Evolutionary conservation across 257 asterid species (phyloP).

Genomic region (Parsonsia alboflavescens): DNA sequence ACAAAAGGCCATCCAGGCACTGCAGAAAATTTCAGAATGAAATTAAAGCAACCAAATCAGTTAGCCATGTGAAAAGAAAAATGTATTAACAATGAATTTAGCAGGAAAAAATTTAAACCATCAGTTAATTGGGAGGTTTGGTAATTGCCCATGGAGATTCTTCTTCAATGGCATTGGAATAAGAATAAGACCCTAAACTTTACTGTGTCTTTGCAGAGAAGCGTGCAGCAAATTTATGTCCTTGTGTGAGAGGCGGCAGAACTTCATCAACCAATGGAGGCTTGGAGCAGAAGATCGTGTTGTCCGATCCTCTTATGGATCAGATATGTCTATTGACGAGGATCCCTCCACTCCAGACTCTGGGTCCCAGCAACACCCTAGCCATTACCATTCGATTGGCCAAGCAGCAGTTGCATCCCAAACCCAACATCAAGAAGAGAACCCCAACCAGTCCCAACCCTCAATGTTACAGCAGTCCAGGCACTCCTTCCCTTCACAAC

Average conservation of each 20-base stretch:
- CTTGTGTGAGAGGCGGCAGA: slow-evolving; percentile 55
- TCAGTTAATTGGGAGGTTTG: background rate
- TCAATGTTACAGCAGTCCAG: slow-evolving; percentile 14
- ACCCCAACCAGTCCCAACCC: slow-evolving; percentile 8
- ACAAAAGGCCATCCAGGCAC: background rate
- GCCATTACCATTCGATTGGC: slow-evolving; percentile 17
- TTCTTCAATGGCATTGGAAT: background rate
- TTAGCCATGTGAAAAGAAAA: background rate
- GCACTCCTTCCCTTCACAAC: slow-evolving; percentile 6
- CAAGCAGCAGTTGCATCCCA: slow-evolving; percentile 18
- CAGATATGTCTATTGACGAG: slow-evolving; percentile 47
- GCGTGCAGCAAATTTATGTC: slow-evolving; percentile 73
- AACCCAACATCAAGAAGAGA: slow-evolving; percentile 10
- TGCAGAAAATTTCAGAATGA: background rate
- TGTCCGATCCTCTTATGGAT: slow-evolving; percentile 52
- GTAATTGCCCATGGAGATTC: background rate
- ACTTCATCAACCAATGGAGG: slow-evolving; percentile 50
- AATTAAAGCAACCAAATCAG: background rate
- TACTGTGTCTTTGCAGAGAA: slow-evolving; percentile 39
- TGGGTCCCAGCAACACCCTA: slow-evolving; percentile 20
- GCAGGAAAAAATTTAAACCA: too few relatives aligned
- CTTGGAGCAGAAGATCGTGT: slow-evolving; percentile 40
- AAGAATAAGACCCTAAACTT: background rate
- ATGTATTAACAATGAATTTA: background rate
- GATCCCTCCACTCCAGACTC: slow-evolving; percentile 33